Evolutionary conservation across 2,329 filamentous ascomycete species (phyloP).

Genomic region (Boeremia lycopersici): DNA sequence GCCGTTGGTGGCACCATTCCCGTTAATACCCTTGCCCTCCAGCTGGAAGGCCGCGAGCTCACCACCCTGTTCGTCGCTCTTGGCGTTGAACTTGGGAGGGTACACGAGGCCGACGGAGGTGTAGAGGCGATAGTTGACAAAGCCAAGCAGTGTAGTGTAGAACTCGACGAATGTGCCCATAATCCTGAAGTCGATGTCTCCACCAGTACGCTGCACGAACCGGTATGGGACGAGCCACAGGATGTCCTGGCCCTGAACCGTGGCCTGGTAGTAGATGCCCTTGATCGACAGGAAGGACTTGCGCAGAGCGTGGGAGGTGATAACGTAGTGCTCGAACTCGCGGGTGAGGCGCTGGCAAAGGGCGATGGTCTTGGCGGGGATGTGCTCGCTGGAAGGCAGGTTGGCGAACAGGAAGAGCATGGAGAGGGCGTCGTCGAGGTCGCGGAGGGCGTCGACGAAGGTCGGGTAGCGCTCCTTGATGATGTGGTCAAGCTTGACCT

Average conservation of each 20-base stretch:
- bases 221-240: constrained; percentile 97
- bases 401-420: constrained; percentile 98
- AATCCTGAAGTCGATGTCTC: constrained; percentile 96
- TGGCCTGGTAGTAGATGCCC: constrained; percentile 99
- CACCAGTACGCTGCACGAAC: constrained; percentile 93
- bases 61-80: constrained; percentile 85
- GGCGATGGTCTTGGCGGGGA: constrained; percentile 94
- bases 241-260: constrained; percentile 94
- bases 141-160: constrained; percentile 94
- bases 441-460: constrained; percentile 90
- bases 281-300: constrained; percentile 99
- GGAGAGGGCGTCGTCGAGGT: constrained; percentile 94
- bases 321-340: constrained; percentile 98
- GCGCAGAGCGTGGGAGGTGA: constrained; percentile 85
- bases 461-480: constrained; percentile 98
- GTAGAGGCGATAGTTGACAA: constrained; percentile 95
- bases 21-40: constrained; percentile 70
- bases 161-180: constrained; percentile 99
- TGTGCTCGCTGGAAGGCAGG: constrained; percentile 84
- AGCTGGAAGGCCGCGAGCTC: constrained; percentile 91
- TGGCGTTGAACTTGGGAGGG: constrained; percentile 88
- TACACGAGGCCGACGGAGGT: constrained; percentile 91
- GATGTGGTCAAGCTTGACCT: constrained; percentile 92
- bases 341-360: constrained; percentile 90
- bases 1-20: constrained; percentile 33